Conservation (phyloP, 2,329 filamentous ascomycete genomes). For the Daldinia sp. region DNA sequence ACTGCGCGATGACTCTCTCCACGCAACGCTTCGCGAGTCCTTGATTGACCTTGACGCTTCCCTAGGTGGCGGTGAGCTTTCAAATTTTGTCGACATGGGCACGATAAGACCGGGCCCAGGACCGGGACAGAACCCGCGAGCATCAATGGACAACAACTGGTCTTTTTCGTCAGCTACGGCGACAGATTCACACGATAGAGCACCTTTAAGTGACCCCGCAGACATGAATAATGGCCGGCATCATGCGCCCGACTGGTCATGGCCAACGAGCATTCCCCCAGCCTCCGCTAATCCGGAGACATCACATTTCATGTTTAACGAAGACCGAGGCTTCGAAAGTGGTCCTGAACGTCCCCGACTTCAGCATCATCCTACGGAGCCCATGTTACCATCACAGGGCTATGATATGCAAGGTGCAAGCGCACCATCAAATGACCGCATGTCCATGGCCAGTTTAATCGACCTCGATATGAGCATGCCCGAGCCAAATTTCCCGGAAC, state of each 20-base stretch:
- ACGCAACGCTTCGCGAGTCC: constrained; percentile 68
- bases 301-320: constrained; percentile 63
- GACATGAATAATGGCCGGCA: constrained; percentile 65
- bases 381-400: constrained; percentile 57
- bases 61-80: constrained; percentile 66
- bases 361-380: constrained; percentile 65
- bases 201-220: constrained; percentile 69
- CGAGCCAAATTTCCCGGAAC: constrained; percentile 62
- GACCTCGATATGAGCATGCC: constrained; percentile 68
- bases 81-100: constrained; percentile 70
- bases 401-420: constrained; percentile 57
- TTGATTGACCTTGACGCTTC: constrained; percentile 74
- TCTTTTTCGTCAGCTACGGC: constrained; percentile 58
- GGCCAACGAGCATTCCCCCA: constrained; percentile 65
- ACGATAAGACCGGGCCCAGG: constrained; percentile 64
- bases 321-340: constrained; percentile 49
- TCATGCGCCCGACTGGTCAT: constrained; percentile 69
- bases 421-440: constrained; percentile 54
- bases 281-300: constrained; percentile 66
- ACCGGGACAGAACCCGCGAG: constrained; percentile 53
- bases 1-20: constrained; percentile 67
- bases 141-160: constrained; percentile 63
- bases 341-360: constrained; percentile 58
- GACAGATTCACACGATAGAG: constrained; percentile 56
- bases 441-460: constrained; percentile 61